Percentiles rank a stretch among this genome's conserved stretches.
phyloP scores from a whole-genome alignment of 2,329 filamentous ascomycete species.

The Neofusicoccum laricinum region DNA sequence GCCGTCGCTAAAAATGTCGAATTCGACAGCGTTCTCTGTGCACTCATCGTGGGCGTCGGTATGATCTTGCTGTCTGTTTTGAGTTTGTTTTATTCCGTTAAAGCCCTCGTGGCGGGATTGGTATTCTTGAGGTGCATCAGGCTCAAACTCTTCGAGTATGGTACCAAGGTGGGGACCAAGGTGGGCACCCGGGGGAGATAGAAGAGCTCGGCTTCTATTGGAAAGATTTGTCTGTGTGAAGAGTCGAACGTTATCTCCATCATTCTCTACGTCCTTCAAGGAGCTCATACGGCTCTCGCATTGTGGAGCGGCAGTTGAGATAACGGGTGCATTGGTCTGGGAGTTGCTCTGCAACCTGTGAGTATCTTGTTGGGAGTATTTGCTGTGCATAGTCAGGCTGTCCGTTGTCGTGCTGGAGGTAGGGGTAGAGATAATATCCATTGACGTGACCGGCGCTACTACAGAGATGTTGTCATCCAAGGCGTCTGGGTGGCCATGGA shows the following conservation, averaged over 20 bases:
- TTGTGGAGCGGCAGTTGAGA: neutral
- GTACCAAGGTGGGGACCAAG: neutral
- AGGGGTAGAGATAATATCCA: neutral
- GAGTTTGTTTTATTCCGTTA: neutral
- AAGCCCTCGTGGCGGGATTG: neutral
- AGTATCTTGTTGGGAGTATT: neutral
- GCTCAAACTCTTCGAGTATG: neutral
- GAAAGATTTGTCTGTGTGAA: too few species aligned
- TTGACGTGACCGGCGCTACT: slow-evolving; percentile 9
- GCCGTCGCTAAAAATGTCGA: neutral
- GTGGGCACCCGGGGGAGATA: too few species aligned
- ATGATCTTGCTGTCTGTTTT: neutral
- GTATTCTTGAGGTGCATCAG: neutral
- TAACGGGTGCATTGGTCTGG: too few species aligned
- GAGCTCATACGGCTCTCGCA: too few species aligned
- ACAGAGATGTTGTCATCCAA: neutral
- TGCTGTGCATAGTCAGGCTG: neutral
- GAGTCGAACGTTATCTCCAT: too few species aligned
- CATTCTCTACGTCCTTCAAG: too few species aligned
- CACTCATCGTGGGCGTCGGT: neutral
- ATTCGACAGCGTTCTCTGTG: neutral
- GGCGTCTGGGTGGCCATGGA: neutral
- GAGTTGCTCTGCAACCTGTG: neutral
- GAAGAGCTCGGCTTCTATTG: neutral
- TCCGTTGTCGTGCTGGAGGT: neutral